phyloP scores from a whole-genome alignment of 768 basidiomycete species.

The Crucibulum laeve region DNA sequence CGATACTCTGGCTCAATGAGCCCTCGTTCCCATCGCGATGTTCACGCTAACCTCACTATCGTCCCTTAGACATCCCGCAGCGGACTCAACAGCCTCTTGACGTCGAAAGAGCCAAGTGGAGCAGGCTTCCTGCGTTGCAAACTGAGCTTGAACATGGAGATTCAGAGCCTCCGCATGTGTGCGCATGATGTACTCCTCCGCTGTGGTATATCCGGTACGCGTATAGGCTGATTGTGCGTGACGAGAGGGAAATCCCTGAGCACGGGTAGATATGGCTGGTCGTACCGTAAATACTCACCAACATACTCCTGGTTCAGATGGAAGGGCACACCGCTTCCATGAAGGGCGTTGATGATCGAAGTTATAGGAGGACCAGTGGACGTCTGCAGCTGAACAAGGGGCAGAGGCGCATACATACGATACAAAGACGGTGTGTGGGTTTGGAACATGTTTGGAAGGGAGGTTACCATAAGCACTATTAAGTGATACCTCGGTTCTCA shows the following conservation, averaged over 20 bases:
- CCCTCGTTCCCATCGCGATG: slow-evolving; percentile 36
- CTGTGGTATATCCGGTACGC: slow-evolving; percentile 57
- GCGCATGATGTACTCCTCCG: slow-evolving; percentile 68
- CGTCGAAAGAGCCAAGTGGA: slow-evolving; percentile 25
- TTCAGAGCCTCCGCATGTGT: slow-evolving; percentile 32
- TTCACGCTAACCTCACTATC: slow-evolving; percentile 20
- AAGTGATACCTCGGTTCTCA: no score
- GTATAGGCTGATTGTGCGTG: slow-evolving; percentile 21
- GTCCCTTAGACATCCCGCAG: slow-evolving; percentile 7
- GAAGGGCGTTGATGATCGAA: slow-evolving; percentile 29
- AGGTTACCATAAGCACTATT: no score
- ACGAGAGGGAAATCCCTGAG: neutral
- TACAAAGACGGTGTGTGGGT: neutral
- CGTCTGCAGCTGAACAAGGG: no score
- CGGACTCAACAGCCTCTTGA: neutral
- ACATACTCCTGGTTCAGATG: slow-evolving; percentile 7
- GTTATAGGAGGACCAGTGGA: slow-evolving; percentile 33
- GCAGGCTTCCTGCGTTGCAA: slow-evolving; percentile 24
- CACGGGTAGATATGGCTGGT: slow-evolving; percentile 6
- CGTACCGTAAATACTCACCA: slow-evolving; percentile 7
- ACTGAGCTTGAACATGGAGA: slow-evolving; percentile 4
- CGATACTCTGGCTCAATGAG: slow-evolving; percentile 35
- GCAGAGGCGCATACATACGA: slow-evolving; percentile 4
- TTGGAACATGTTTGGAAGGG: no score
- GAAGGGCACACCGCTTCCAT: slow-evolving; percentile 16